Evolutionary conservation across 495 filamentous ascomycete genomes (phyloP).

Genomic region (Mytilinidion resinicola): DNA sequence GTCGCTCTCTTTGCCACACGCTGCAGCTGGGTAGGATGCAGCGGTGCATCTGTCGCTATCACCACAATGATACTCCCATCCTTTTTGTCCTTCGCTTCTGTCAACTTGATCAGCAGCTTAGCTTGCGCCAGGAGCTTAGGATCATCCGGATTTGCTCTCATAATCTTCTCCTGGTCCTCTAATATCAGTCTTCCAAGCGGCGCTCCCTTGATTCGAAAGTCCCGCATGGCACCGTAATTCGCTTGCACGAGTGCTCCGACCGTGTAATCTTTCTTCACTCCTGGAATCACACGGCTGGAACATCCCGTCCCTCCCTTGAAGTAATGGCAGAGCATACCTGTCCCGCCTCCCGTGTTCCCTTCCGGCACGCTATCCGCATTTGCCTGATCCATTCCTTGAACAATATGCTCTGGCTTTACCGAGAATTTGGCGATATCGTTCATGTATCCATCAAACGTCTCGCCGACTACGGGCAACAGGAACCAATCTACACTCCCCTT

Average conservation of each 20-base stretch:
- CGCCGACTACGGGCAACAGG: conserved; percentile 45
- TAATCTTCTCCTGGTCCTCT: conserved; percentile 30
- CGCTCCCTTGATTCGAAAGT: conserved; percentile 45
- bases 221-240: conserved; percentile 44
- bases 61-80: conserved; percentile 53
- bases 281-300: conserved; percentile 40
- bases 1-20: conserved; percentile 48
- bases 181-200: conserved; percentile 43
- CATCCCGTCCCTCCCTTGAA: conserved; percentile 50
- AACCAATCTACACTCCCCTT: conserved; percentile 42
- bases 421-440: conserved; percentile 42
- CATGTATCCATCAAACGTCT: conserved; percentile 48
- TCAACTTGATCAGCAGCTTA: conserved; percentile 13
- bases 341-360: conserved; percentile 48
- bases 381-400: conserved; percentile 41
- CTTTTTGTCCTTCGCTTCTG: conserved; percentile 34
- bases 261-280: conserved; percentile 39
- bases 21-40: conserved; percentile 46
- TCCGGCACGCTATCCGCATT: conserved; percentile 40
- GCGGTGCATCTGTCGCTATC: conserved; percentile 47
- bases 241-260: conserved; percentile 47
- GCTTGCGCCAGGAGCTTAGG: conserved; percentile 12
- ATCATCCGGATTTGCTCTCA: conserved; percentile 26
- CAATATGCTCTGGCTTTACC: conserved; percentile 40
- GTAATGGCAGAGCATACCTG: conserved; percentile 48